A percentile compares a stretch with the other conserved stretches of the same genome.
Conservation (phyloP, 345 rosid species). For the Gossypium herbaceum region DNA sequence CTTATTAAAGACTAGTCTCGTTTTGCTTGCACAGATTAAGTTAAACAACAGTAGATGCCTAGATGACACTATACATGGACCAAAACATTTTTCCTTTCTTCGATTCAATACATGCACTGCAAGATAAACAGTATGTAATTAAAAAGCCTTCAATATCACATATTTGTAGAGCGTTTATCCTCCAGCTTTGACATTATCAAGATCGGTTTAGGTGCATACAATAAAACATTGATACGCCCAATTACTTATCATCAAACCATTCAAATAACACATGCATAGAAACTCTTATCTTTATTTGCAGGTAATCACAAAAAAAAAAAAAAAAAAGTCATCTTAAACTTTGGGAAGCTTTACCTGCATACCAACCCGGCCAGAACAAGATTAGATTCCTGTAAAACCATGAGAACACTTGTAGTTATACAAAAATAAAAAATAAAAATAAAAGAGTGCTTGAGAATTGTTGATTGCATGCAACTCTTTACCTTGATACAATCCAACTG, state of each 20-base stretch:
- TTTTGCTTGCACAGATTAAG: background rate
- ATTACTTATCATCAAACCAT: background rate
- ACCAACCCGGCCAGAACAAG: too few species aligned
- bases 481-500: background rate
- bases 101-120: background rate
- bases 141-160: background rate
- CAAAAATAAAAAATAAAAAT: too few species aligned
- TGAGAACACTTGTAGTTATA: too few species aligned
- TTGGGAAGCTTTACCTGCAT: too few species aligned
- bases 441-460: background rate
- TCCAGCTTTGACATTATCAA: background rate
- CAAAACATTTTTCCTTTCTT: background rate
- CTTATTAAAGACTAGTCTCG: background rate
- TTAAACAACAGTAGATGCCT: background rate
- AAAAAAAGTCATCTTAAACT: background rate
- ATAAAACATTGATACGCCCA: background rate
- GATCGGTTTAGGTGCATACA: background rate
- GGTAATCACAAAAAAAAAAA: too few species aligned
- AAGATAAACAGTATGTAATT: background rate
- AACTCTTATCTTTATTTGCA: too few species aligned
- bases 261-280: background rate
- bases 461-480: constrained; percentile 4
- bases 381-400: too few species aligned
- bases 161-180: background rate
- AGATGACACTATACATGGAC: background rate